Conservation (phyloP, 768 basidiomycete genomes). For the Mycena belliarum region DNA sequence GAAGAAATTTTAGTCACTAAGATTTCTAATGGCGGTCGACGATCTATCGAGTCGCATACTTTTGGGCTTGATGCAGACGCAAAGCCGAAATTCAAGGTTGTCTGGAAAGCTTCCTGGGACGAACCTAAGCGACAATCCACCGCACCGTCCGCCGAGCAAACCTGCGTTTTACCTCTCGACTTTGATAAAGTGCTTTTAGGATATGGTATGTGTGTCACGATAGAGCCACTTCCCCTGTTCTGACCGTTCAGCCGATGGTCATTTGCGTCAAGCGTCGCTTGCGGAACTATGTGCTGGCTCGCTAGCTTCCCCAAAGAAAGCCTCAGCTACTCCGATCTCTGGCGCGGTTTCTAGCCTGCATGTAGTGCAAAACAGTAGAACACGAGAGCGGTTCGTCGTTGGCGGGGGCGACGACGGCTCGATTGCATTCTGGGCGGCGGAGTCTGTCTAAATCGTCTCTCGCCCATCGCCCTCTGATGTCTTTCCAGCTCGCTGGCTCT, state of each 20-base stretch:
- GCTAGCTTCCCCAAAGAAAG: constrained; percentile 30
- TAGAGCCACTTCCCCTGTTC: too few species aligned
- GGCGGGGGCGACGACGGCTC: constrained; percentile 82
- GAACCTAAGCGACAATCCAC: background rate
- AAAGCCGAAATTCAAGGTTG: background rate
- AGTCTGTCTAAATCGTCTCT: constrained; percentile 40
- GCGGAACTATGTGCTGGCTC: constrained; percentile 36
- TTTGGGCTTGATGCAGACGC: background rate
- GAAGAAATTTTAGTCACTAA: constrained; percentile 25
- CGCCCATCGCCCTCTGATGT: background rate
- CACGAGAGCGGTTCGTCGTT: constrained; percentile 62
- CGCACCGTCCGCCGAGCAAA: constrained; percentile 20
- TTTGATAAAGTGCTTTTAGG: constrained; percentile 62
- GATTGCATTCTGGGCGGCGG: constrained; percentile 69
- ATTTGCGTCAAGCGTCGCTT: constrained; percentile 47
- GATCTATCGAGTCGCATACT: constrained; percentile 12
- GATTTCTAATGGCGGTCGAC: constrained; percentile 16
- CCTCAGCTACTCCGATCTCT: constrained; percentile 48
- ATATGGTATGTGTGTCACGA: constrained; percentile 56
- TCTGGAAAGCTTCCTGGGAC: constrained; percentile 9
- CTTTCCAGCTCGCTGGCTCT: constrained; percentile 58
- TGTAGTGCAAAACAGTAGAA: constrained; percentile 55
- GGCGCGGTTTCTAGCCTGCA: constrained; percentile 54
- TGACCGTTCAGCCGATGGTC: constrained; percentile 49
- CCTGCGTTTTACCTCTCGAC: constrained; percentile 55